Percentiles rank a stretch among this genome's conserved stretches.
Evolutionary conservation across 106 monocot genomes (phyloP).

Genomic region (Agapanthus africanus): DNA sequence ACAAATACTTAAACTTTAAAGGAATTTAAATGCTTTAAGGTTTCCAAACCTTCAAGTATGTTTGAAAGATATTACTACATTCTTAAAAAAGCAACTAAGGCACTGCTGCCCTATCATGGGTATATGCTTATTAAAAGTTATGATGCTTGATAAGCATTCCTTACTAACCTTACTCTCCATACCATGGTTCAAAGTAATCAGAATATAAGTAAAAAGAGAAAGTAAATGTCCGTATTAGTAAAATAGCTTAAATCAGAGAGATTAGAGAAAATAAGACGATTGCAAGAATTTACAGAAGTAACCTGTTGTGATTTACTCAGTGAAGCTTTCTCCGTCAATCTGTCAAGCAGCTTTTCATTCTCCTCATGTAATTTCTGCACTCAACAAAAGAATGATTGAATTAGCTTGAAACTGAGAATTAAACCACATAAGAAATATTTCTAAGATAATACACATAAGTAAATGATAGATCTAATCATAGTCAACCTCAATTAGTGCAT

Average conservation of each 20-base stretch:
- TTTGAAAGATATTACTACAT: not conserved
- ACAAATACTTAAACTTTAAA: not conserved
- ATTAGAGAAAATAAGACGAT: not conserved
- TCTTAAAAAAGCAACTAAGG: not conserved
- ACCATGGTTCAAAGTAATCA: not conserved
- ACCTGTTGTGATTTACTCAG: conserved; percentile 59
- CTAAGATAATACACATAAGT: not conserved
- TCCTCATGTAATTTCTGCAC: conserved; percentile 92
- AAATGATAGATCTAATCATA: not conserved
- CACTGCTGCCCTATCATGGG: not conserved
- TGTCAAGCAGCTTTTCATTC: conserved; percentile 96
- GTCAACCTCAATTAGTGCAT: conserved; percentile 91
- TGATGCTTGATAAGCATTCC: not conserved
- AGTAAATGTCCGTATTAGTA: not conserved
- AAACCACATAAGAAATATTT: no score
- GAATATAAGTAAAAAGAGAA: not conserved
- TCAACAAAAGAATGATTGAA: not conserved
- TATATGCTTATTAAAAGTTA: not conserved
- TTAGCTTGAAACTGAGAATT: no score
- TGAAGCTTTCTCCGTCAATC: conserved; percentile 78
- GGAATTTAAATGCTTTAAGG: not conserved
- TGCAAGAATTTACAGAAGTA: not conserved
- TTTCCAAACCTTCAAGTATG: not conserved
- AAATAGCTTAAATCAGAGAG: not conserved
- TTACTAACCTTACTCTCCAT: not conserved